Evolutionary conservation across 2,329 filamentous ascomycete genomes (phyloP), one percentile per base, ranked within the genome.

Genomic region (Aspergillus flavus): DNA sequence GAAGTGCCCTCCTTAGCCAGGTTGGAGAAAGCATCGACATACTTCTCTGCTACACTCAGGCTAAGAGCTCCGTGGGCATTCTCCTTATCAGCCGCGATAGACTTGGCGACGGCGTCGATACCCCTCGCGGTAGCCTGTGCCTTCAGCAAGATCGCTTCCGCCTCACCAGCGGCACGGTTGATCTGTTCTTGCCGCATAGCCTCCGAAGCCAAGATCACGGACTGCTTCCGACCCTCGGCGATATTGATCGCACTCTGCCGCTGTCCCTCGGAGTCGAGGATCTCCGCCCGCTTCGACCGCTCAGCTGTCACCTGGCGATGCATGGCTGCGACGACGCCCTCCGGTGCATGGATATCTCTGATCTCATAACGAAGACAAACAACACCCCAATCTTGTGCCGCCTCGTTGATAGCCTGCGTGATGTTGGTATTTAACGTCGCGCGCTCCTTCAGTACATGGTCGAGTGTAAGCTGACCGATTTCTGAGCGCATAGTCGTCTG

Each of bases 401-500:
- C 95, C 78, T 98, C 94, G 78, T 99, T 99, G 85, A 99, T 98
- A 50, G 95, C 94, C 62, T 92, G 90, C n/a, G 95, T 98, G 77
- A 99, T 99, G 82, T 99, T 98, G 68, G 89, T 93, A 84, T 99
- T 99, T 70, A 99, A 89, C 23, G 93, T 92, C 3, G 94, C 93
- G 68, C 95, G 93, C 84, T 99, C 95, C 79, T 98, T 98, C 63
- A 99, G 87, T 52, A 99, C 95, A 80, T 99, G 94, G 80, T 99
- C 95, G 72, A 99, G 91, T 0, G 93, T 92, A 64, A 99, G 86
- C 79, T 98, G 95, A 68, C 95, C 95, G 73, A 99, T 99, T 80
- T 99, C 95, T 74, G 91, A 96, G 73, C 95, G 93, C 95, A 99
- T 99, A 0, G 95, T 98, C 12, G 95, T 99, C 82, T 99, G 95